Evolutionary conservation across 148 eudicot species (phyloP).

Genomic region (Hydrangea macrophylla): DNA sequence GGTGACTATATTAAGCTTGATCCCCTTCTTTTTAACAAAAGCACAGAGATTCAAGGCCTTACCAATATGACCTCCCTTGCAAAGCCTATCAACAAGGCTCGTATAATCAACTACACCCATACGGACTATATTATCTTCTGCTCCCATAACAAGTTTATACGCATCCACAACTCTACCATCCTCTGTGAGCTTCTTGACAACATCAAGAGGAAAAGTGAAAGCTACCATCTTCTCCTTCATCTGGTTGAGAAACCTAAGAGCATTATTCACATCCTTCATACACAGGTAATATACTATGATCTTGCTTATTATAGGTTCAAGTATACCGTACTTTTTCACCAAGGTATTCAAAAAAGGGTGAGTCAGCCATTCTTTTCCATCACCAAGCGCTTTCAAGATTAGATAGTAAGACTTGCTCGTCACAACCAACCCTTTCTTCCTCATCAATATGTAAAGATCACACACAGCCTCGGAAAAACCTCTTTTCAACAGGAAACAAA

Average conservation of each 20-base stretch:
- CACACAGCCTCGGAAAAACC: conserved; percentile 27
- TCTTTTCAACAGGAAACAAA: conserved; percentile 35
- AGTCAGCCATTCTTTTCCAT: conserved; percentile 31
- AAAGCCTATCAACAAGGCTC: conserved; percentile 63
- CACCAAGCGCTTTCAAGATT: conserved; percentile 43
- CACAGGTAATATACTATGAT: conserved; percentile 54
- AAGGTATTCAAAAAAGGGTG: conserved; percentile 44
- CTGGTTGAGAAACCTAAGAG: conserved; percentile 45
- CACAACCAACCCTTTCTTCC: conserved; percentile 29
- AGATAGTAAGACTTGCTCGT: conserved; percentile 29
- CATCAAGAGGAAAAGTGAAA: conserved; percentile 36
- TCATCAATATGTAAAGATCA: conserved; percentile 24
- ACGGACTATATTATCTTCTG: conserved; percentile 37
- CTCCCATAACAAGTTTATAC: conserved; percentile 55
- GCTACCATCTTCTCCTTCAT: conserved; percentile 31
- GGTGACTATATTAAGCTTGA: conserved; percentile 54
- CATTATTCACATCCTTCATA: conserved; percentile 47
- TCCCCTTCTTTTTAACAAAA: conserved; percentile 55
- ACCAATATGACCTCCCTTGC: conserved; percentile 67
- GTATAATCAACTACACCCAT: conserved; percentile 71
- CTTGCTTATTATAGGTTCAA: conserved; percentile 38
- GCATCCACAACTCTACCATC: conserved; percentile 64
- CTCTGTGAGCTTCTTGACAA: conserved; percentile 44
- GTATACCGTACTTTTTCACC: conserved; percentile 55
- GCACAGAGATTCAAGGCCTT: conserved; percentile 69